Base-by-base conservation (phyloP, 768 basidiomycete species). In the Leucocoprinus birnbaumii region DNA sequence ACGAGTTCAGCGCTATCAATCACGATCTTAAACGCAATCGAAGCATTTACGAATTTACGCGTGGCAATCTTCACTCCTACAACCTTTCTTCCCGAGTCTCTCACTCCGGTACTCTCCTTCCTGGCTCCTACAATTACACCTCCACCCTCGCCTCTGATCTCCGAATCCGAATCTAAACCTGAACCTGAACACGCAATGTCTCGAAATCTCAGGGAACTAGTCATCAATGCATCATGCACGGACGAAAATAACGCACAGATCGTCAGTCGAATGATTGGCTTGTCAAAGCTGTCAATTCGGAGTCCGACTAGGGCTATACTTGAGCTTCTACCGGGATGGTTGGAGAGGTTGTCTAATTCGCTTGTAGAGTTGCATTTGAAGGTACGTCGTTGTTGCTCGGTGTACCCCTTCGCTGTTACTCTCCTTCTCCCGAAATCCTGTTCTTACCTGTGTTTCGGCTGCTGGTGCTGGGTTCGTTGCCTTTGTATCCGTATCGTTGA, bases 291-390 rank as follows among this genome's bases (percentile, higher is more conserved):
- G 47, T 65, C 65, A 18, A 54, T 73, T 8, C 25, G 61, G 24
- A 69, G 68, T 51, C 77, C 79, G 37, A 70, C 68, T 4, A 65
- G 80, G 42, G 65, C 71, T 8, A 69, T 79, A 19, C 63, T 81
- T 13, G 62, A 76, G 18, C 61, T 73, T 22, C 68, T 80, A 4
- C 74, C 78, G 10, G 71, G 66, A 1, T 82, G 81, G 80, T 63
- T 82, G 4, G 58, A 53, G 19, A 62, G 61, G 24, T 63, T 82
- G 24, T 67, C 67, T 0, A 51, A 55, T 10, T 66, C 65, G 3
- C 60, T 83, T 26, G 59, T 51, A 16, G 71, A 66, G 35, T 65
- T 83, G 21, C 73, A 77, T 65, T 62, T 84, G 3, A 70, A 66
- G 62, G 81, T 80, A 54, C 55, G 73, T 31, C 35, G 25, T 26